Evolutionary conservation across 257 asterid genomes (phyloP).

Genomic region (Leonotis leonurus): DNA sequence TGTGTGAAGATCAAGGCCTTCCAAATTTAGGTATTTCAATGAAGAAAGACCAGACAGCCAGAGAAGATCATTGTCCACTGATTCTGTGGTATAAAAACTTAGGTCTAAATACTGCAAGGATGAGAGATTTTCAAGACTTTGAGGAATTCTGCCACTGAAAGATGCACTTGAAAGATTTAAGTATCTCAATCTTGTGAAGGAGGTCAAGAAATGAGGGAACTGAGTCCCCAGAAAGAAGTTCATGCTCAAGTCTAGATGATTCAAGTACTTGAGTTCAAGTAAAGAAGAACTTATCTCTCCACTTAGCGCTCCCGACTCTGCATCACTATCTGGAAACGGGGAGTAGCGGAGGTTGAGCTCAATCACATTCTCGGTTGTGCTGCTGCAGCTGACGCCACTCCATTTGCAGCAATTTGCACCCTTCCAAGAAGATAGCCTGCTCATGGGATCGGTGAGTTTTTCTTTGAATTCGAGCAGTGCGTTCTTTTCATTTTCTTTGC

Average conservation of each 20-base stretch:
- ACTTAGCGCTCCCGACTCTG: not conserved
- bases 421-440: slow-evolving; percentile 28
- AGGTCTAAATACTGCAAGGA: slow-evolving; percentile 27
- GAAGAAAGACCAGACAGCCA: slow-evolving; percentile 28
- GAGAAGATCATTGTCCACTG: slow-evolving; percentile 11
- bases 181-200: slow-evolving; percentile 17
- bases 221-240: slow-evolving; percentile 28
- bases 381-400: slow-evolving; percentile 29
- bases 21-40: slow-evolving; percentile 19
- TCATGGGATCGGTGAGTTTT: slow-evolving; percentile 27
- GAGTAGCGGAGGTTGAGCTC: slow-evolving; percentile 23
- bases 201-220: slow-evolving; percentile 29
- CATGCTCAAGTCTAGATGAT: slow-evolving; percentile 31
- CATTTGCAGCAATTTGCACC: slow-evolving; percentile 31
- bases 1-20: slow-evolving; percentile 17
- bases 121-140: slow-evolving; percentile 20
- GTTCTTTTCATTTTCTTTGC: slow-evolving; percentile 21
- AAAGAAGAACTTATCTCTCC: slow-evolving; percentile 30
- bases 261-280: slow-evolving; percentile 20
- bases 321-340: not conserved
- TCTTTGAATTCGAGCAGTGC: slow-evolving; percentile 24
- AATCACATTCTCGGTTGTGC: slow-evolving; percentile 19
- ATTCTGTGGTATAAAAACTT: not conserved
- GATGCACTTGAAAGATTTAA: slow-evolving; percentile 32
- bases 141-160: slow-evolving; percentile 24